phyloP scores from a whole-genome alignment of 176 grass and related monocot species.

The Elaeis guineensis region DNA sequence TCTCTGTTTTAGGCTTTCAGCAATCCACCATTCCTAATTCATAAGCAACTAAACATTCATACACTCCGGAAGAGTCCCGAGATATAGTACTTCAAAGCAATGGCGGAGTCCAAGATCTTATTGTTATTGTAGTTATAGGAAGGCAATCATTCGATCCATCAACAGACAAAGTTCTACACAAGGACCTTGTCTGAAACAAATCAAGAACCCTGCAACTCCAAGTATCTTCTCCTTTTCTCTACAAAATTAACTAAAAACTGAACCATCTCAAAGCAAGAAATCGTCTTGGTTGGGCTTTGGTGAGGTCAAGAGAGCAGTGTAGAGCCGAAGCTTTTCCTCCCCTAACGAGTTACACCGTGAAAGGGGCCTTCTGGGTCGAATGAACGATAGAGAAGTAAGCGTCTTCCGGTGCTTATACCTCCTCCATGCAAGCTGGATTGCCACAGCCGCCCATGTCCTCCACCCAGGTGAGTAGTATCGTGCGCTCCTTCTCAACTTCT shows the following conservation, averaged over 20 bases:
- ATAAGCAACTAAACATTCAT: no score
- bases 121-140: no score
- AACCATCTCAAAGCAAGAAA: slow-evolving; percentile 12
- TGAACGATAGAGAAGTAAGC: slow-evolving; percentile 59
- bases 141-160: no score
- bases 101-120: no score
- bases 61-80: no score
- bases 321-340: slow-evolving; percentile 77
- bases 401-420: slow-evolving; percentile 76
- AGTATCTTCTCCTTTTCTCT: background rate
- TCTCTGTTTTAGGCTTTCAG: no score
- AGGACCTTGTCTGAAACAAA: no score
- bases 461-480: slow-evolving; percentile 88
- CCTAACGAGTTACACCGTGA: slow-evolving; percentile 44
- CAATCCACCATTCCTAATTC: no score
- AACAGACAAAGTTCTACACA: no score
- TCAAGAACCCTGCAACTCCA: background rate
- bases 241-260: background rate
- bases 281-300: slow-evolving; percentile 87
- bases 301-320: slow-evolving; percentile 68
- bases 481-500: slow-evolving; percentile 64
- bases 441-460: slow-evolving; percentile 86
- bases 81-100: no score
- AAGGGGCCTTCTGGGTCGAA: slow-evolving; percentile 49
- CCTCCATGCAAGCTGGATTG: slow-evolving; percentile 78